Evolutionary conservation across 1,284 basidiomycete genomes (phyloP), one percentile per base, ranked within the genome.

Genomic region (Neolentinus lepideus): DNA sequence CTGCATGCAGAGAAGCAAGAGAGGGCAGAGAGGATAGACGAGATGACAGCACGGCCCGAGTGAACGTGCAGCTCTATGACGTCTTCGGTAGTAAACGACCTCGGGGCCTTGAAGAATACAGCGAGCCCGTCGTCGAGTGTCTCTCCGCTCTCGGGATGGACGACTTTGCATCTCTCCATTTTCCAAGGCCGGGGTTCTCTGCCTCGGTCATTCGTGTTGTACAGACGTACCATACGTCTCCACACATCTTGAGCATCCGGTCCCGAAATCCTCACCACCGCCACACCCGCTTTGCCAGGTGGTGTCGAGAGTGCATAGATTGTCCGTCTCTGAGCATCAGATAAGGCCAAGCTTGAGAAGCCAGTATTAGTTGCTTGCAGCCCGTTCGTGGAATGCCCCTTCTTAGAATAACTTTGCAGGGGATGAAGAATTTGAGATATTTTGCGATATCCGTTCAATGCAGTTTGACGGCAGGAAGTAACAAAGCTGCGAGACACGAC

Each of bases 251-350:
- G 63, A 0, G 83, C 82, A 52, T 82, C 79, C 0, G 89, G 88
- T 0, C 93, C 92, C 6, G 91, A 92, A 11, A 95, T 74, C 56
- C 92, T 80, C 51, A 95, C 73, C 47, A 95, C 84, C 1, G 85
- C 89, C 16, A 95, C 79, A 26, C 90, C 93, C 1, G 82, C 90
- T 61, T 86, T 92, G 1, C 90, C 91, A 2, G 84, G 81, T 1
- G 91, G 88, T 0, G 91, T 92, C 0, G 93, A 90, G 12, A 94
- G 76, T 0, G 92, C 93, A 66, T 89, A 95, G 56, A 95, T 92
- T 0, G 93, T 95, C 26, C 67, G 66, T 21, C 77, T 73, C 64
- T 90, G 85, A 2, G 84, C 78, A 59, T 85, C 80, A 12, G 85
- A 85, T 22, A 43, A 16, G 8, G n/a, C 38, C 6, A 43, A 16